phyloP scores from a whole-genome alignment of 2,329 filamentous ascomycete genomes.

The Myriosclerotinia duriaeana region DNA sequence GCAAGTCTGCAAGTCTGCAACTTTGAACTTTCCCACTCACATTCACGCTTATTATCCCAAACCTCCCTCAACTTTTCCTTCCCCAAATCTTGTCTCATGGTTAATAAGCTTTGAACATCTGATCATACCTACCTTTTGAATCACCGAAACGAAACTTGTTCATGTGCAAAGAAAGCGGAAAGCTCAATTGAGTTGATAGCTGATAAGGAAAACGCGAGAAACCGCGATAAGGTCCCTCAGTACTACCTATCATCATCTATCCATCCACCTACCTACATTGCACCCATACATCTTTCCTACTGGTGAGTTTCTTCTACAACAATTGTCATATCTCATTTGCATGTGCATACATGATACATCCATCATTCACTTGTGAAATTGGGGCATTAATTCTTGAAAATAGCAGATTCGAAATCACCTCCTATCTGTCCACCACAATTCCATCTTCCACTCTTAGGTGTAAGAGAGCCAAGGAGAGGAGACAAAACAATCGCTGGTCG shows the following conservation, averaged over 20 bases:
- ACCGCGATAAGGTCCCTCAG: conserved; percentile 3
- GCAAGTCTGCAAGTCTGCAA: no score
- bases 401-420: background rate
- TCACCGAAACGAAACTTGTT: conserved; percentile 6
- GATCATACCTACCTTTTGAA: background rate
- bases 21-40: background rate
- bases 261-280: background rate
- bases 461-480: conserved; percentile 4
- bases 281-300: background rate
- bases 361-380: background rate
- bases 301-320: background rate
- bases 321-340: background rate
- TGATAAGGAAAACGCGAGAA: conserved; percentile 14
- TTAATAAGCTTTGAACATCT: conserved; percentile 4
- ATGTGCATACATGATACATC: background rate
- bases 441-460: background rate
- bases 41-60: no score
- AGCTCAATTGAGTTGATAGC: background rate
- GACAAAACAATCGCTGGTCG: conserved; percentile 1
- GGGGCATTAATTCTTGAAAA: background rate
- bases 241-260: background rate
- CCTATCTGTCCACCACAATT: background rate
- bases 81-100: background rate
- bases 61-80: background rate
- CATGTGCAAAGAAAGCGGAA: conserved; percentile 2